Evolutionary conservation across 139 green algal genomes (phyloP).

Genomic region (Chlorella vulgaris): DNA sequence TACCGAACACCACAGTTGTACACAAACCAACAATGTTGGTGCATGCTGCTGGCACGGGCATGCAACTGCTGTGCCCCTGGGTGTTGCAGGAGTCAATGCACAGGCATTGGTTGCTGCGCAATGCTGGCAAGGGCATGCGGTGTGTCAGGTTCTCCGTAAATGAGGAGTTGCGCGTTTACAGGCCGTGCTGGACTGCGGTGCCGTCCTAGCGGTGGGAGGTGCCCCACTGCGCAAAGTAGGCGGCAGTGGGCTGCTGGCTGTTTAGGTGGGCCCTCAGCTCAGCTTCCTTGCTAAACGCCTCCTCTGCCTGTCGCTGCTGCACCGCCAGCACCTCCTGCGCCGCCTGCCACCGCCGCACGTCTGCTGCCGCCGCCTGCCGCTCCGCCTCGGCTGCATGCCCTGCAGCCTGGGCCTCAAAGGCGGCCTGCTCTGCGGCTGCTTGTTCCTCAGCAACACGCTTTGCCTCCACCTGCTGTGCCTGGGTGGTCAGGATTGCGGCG

Average conservation of each 20-base stretch:
- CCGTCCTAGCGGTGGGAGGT: constrained; percentile 43
- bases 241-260: neutral
- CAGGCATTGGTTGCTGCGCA: too few relatives aligned
- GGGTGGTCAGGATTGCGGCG: neutral
- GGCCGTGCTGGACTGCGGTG: too few relatives aligned
- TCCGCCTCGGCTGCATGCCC: neutral
- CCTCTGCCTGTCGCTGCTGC: constrained; percentile 14
- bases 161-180: neutral
- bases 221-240: constrained; percentile 38
- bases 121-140: too few relatives aligned
- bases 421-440: neutral
- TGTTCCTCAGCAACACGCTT: neutral
- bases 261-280: neutral
- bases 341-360: neutral
- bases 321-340: neutral
- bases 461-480: constrained; percentile 16
- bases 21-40: too few relatives aligned
- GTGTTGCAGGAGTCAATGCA: too few relatives aligned
- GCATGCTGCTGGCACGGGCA: too few relatives aligned
- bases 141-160: neutral
- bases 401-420: neutral
- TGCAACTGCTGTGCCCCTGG: too few relatives aligned
- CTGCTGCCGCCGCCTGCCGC: neutral
- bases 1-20: too few relatives aligned
- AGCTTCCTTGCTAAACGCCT: constrained; percentile 3